phyloP scores from a whole-genome alignment of 805 yeast species.

The Tetrapisispora iriomotensis region DNA sequence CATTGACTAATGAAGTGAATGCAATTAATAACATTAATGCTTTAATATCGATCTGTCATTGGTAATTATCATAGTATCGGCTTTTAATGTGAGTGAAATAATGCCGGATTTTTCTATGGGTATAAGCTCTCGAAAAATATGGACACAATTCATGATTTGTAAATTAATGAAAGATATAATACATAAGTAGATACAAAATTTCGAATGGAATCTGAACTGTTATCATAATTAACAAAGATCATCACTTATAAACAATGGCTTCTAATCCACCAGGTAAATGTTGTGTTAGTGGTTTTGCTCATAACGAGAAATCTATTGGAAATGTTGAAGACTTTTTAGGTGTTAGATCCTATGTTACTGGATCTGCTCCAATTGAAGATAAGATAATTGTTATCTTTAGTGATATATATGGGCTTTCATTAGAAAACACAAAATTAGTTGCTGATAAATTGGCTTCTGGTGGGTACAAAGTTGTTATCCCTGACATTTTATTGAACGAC shows the following conservation, averaged over 20 bases:
- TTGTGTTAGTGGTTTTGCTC: conserved; percentile 35
- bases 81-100: too few relatives aligned
- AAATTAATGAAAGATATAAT: too few relatives aligned
- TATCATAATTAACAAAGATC: neutral
- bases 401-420: conserved; percentile 58
- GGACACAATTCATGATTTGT: neutral
- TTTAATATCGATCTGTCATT: too few relatives aligned
- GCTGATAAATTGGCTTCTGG: conserved; percentile 56
- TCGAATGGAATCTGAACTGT: neutral
- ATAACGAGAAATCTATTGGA: conserved; percentile 46
- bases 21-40: too few relatives aligned
- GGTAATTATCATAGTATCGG: too few relatives aligned
- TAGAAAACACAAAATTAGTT: conserved; percentile 47
- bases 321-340: conserved; percentile 34
- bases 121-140: neutral
- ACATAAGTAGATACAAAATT: neutral
- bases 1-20: too few relatives aligned
- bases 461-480: conserved; percentile 60
- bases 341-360: conserved; percentile 38
- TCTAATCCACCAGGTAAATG: conserved; percentile 46
- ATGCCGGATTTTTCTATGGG: too few relatives aligned
- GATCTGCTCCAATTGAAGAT: conserved; percentile 26
- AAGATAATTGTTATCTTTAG: conserved; percentile 30
- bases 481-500: conserved; percentile 59
- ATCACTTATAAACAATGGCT: too few relatives aligned